Conservation (phyloP, 129 eudicot genomes). For the Helianthus annuus region HanXRQr2.0-SUNRISE NC_035445.2:4279469-4279968, state of each 20-base stretch:
- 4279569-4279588: slow-evolving; percentile 68
- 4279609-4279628: slow-evolving; percentile 57
- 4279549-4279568: not conserved
- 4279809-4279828: slow-evolving; percentile 89
- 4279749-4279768: slow-evolving; percentile 77
- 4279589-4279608: slow-evolving; percentile 84
- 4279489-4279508: too few relatives aligned
- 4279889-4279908: not conserved
- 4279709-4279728: slow-evolving; percentile 93
- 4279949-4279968: not conserved
- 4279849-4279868: slow-evolving; percentile 96
- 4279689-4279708: slow-evolving; percentile 48
- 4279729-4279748: slow-evolving; percentile 86
- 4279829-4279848: slow-evolving; percentile 99
- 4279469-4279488: too few relatives aligned
- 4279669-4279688: not conserved
- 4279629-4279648: slow-evolving; percentile 20
- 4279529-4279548: not conserved
- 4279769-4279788: slow-evolving; percentile 88
- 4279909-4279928: not conserved
- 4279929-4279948: slow-evolving; percentile 1
- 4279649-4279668: not conserved
- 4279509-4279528: not conserved
- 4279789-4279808: slow-evolving; percentile 86
- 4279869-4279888: not conserved